Base-by-base conservation (phyloP, 75 land plant species). In the Adiantum capillusveneris region DNA sequence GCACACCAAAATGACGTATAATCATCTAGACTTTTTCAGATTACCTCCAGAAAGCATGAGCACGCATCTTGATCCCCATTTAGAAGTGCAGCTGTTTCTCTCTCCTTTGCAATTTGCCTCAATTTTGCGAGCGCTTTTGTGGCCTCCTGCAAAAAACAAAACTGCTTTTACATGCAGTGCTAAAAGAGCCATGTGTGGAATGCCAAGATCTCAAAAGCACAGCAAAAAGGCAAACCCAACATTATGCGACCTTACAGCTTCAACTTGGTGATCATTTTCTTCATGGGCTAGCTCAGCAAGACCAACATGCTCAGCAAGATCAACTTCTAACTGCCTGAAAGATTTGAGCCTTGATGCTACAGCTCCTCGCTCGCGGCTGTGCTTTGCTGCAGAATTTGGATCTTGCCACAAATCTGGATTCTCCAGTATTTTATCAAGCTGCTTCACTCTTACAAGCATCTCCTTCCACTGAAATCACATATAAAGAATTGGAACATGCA, bases 41-140 rank as follows among this genome's bases (percentile, higher is more conserved):
- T 20, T 46, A 46, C 98, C 98, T 94, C 98, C 25, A 94, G 71
- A 66, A 81, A 94, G 63, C 98, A 94, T 61, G 98, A 77, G 65
- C 87, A 83, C 18, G 83, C 53, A 71, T 94, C 98, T 30, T 89
- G 76, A 39, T 85, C 87, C 31, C 84, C 91, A 41, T 85, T 60
- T 60, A 94, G 64, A 66, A 93, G 53, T 56, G 98, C 96, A 54
- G 77, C 79, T 46, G 86, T 66, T 65, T 94, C 98, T 60, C 73
- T 85, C 59, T 83, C 96, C 62, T 85, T 84, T 16, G 81, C 72
- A 59, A 56, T 26, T 66, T 75, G 86, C 60, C 96, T 80, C 83
- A 89, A 75, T 1, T 46, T 48, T 36, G 80, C 74, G 65, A 94
- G 68, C 27, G 80, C 84, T 48, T 52, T 71, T 42, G 81, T 44